phyloP scores from a whole-genome alignment of 2,329 filamentous ascomycete genomes.

The Pseudopyrenochaeta lycopersici region DNA sequence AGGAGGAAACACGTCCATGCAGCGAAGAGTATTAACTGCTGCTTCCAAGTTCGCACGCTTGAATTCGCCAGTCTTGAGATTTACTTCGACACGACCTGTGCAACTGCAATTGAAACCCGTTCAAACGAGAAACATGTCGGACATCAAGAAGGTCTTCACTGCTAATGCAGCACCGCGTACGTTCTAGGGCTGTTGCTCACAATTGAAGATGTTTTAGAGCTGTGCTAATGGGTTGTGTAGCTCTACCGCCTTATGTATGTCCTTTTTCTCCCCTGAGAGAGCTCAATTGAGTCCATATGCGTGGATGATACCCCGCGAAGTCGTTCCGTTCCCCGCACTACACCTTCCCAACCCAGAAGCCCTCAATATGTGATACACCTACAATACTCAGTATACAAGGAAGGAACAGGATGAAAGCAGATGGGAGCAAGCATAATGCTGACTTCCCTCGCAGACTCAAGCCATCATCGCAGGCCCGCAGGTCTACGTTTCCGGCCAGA shows the following conservation, averaged over 20 bases:
- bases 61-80: no score
- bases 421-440: background rate
- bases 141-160: slow-evolving; percentile 55
- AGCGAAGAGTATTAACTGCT: background rate
- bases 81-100: slow-evolving; percentile 3
- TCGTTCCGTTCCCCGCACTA: background rate
- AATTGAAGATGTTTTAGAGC: slow-evolving; percentile 2
- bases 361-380: no score
- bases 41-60: background rate
- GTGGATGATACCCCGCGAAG: background rate
- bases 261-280: background rate
- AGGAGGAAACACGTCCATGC: slow-evolving; percentile 18
- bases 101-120: background rate
- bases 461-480: slow-evolving; percentile 74
- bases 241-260: slow-evolving; percentile 56
- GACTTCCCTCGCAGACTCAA: slow-evolving; percentile 50
- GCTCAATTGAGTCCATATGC: background rate
- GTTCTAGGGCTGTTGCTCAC: slow-evolving; percentile 18
- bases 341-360: no score
- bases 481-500: slow-evolving; percentile 78
- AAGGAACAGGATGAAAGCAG: background rate
- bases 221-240: slow-evolving; percentile 30
- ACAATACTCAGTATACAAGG: background rate
- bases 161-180: slow-evolving; percentile 55
- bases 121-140: slow-evolving; percentile 47